These are phyloP conservation scores for Wickerhamiella brachini DNA, from an alignment of 805 yeast genomes.

Conservation along the genomic window DNA sequence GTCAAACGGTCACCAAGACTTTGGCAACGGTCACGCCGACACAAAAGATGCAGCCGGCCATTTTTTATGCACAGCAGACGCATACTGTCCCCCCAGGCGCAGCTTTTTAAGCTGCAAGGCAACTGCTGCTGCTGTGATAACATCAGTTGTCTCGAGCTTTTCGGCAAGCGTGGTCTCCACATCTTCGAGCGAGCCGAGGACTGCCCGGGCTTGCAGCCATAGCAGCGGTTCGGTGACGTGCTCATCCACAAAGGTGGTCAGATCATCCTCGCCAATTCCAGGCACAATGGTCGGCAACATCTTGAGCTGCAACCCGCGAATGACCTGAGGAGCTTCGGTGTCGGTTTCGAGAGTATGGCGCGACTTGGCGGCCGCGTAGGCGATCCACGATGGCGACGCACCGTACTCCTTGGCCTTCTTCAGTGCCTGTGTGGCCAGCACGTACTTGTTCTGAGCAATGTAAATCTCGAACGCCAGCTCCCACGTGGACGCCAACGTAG, in stretches of 20 bases:
- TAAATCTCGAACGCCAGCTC: constrained; percentile 33
- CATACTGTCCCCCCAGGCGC: constrained; percentile 8
- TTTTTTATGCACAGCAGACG: constrained; percentile 5
- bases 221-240: constrained; percentile 15
- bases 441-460: constrained; percentile 34
- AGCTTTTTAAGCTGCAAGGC: constrained; percentile 8
- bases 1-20: too few species aligned
- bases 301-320: constrained; percentile 24
- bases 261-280: constrained; percentile 13
- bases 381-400: constrained; percentile 17
- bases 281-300: constrained; percentile 16
- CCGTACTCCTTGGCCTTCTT: constrained; percentile 32
- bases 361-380: constrained; percentile 25
- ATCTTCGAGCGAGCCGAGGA: constrained; percentile 9
- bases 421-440: constrained; percentile 38
- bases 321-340: constrained; percentile 30
- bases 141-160: neutral
- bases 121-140: constrained; percentile 3
- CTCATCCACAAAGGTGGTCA: constrained; percentile 16
- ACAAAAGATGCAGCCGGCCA: constrained; percentile 13
- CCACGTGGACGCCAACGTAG: constrained; percentile 29
- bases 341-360: constrained; percentile 26
- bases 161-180: constrained; percentile 9
- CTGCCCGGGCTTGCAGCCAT: constrained; percentile 19
- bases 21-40: neutral